These are phyloP conservation scores for Lachancea cidri DNA, from an alignment of 805 yeast genomes.

Conservation along the genomic window DNA sequence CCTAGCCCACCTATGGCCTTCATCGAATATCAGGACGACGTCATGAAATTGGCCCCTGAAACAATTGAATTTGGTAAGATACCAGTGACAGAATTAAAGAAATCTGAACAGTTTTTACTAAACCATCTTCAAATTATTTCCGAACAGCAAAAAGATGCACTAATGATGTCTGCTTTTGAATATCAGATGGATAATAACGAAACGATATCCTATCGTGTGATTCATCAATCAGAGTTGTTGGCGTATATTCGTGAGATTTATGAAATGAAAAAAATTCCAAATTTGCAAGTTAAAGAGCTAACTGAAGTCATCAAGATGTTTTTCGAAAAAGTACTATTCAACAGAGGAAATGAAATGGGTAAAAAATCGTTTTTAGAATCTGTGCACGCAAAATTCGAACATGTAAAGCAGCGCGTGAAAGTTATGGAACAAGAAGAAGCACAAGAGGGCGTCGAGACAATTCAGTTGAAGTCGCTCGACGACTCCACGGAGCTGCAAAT, in stretches of 20 bases:
- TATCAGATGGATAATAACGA: slow-evolving; percentile 61
- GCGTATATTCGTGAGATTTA: slow-evolving; percentile 56
- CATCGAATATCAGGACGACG: slow-evolving; percentile 37
- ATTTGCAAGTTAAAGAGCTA: slow-evolving; percentile 31
- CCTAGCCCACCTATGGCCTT: slow-evolving; percentile 20
- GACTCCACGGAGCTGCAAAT: slow-evolving; percentile 73
- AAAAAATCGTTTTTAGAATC: slow-evolving; percentile 65
- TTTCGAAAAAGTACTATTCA: slow-evolving; percentile 51
- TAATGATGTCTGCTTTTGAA: slow-evolving; percentile 90
- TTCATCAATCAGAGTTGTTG: slow-evolving; percentile 72
- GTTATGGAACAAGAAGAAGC: slow-evolving; percentile 50
- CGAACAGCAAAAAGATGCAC: slow-evolving; percentile 84
- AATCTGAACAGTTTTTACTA: slow-evolving; percentile 47
- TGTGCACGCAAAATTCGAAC: slow-evolving; percentile 66
- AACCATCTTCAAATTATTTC: slow-evolving; percentile 64
- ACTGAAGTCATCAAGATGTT: slow-evolving; percentile 55
- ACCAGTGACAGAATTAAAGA: slow-evolving; percentile 41
- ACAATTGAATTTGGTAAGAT: slow-evolving; percentile 64
- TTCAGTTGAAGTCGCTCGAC: slow-evolving; percentile 85
- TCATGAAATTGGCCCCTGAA: slow-evolving; percentile 52
- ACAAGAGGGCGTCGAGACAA: slow-evolving; percentile 63
- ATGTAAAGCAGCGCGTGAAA: slow-evolving; percentile 71
- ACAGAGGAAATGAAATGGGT: slow-evolving; percentile 48
- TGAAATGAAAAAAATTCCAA: slow-evolving; percentile 33
- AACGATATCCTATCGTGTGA: slow-evolving; percentile 52